Percentiles rank a stretch among this genome's conserved stretches.
These are phyloP conservation scores for Sporothrix luriei DNA, from an alignment of 2,329 filamentous ascomycete species.

Conservation along the genomic window DNA sequence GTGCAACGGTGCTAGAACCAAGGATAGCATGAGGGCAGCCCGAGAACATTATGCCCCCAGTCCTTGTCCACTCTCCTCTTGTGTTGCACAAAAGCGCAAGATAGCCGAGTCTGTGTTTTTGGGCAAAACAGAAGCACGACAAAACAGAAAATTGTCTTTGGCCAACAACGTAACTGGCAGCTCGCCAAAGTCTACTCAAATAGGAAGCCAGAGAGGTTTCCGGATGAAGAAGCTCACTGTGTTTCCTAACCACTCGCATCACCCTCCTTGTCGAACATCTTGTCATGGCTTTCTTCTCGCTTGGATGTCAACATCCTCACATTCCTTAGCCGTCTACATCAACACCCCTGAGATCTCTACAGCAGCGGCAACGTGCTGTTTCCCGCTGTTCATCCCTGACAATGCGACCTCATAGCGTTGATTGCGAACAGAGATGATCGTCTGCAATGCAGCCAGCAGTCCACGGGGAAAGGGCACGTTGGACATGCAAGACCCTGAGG, in stretches of 20 bases:
- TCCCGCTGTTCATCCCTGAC: constrained; percentile 8
- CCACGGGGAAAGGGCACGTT: not conserved
- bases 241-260: not conserved
- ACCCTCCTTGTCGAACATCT: not conserved
- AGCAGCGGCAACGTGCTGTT: not conserved
- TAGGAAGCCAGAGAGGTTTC: not conserved
- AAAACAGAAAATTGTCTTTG: too few species aligned
- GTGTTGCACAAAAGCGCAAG: constrained; percentile 10
- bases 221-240: not conserved
- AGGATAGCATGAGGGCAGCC: not conserved
- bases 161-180: not conserved
- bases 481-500: not conserved
- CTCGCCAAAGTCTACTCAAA: constrained; percentile 4
- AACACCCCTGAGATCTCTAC: not conserved
- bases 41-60: too few species aligned
- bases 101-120: not conserved
- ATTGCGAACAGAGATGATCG: not conserved
- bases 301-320: not conserved
- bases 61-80: not conserved
- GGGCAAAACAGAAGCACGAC: not conserved
- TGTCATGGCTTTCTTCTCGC: not conserved
- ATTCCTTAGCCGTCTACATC: not conserved
- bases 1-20: not conserved
- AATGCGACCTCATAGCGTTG: not conserved
- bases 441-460: not conserved